These are phyloP conservation scores for Penstemon barbatus DNA, from an alignment of 257 asterid species.

Conservation along the genomic window DNA sequence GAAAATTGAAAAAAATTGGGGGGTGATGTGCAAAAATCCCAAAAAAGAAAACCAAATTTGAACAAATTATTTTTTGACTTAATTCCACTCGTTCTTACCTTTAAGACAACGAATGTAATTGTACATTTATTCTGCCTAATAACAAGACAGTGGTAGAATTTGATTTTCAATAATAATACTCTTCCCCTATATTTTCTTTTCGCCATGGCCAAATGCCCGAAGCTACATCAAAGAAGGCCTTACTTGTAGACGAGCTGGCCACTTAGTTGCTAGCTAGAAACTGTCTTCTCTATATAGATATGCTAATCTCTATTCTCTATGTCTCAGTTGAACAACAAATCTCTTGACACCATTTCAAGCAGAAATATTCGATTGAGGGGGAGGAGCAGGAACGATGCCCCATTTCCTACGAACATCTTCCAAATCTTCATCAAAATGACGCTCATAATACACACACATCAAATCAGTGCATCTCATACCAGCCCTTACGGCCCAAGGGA, in stretches of 20 bases:
- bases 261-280: conserved; percentile 6
- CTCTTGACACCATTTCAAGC: conserved; percentile 26
- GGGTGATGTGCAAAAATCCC: no score
- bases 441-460: conserved; percentile 86
- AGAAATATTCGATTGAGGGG: conserved; percentile 34
- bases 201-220: no score
- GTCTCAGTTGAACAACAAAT: background rate
- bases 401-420: conserved; percentile 75
- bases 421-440: conserved; percentile 81
- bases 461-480: conserved; percentile 75
- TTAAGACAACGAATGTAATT: no score
- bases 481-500: conserved; percentile 91
- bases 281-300: background rate
- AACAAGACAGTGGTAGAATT: no score
- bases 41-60: no score
- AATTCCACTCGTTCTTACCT: no score
- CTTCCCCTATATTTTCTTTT: no score
- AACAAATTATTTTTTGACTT: no score
- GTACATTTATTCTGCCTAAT: no score
- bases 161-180: no score
- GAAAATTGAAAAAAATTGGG: no score
- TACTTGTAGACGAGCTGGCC: background rate
- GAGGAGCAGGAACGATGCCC: conserved; percentile 85
- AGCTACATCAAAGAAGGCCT: background rate
- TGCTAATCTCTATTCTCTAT: background rate